These are phyloP conservation scores for Cutaneotrichosporon sp. DNA, from an alignment of 1,284 basidiomycete species.

Conservation along the genomic window DNA sequence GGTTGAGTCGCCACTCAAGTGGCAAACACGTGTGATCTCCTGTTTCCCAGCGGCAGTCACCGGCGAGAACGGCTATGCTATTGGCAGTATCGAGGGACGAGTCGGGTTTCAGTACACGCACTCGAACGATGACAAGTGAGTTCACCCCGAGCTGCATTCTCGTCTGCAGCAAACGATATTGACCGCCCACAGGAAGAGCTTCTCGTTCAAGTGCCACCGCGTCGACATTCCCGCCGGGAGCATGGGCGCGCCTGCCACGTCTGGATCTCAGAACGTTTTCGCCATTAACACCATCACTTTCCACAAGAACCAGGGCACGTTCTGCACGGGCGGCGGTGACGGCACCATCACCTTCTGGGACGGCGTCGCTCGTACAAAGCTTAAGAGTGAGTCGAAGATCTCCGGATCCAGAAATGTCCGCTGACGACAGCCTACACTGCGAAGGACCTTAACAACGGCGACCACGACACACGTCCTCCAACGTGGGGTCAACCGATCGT, in stretches of 20 bases:
- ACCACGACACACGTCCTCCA: conserved; percentile 60
- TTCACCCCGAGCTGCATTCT: too few species aligned
- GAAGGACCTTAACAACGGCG: conserved; percentile 62
- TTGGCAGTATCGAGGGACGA: conserved; percentile 91
- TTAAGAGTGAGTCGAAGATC: conserved; percentile 66
- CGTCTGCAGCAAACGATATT: too few species aligned
- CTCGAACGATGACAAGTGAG: conserved; percentile 30
- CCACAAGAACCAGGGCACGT: conserved; percentile 88
- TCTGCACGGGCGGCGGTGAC: conserved; percentile 78
- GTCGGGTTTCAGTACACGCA: conserved; percentile 81
- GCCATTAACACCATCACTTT: conserved; percentile 89
- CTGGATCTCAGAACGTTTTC: conserved; percentile 65
- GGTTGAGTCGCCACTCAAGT: conserved; percentile 76
- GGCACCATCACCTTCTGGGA: conserved; percentile 38
- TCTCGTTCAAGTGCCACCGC: conserved; percentile 95
- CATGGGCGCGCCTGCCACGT: conserved; percentile 31
- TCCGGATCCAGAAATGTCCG: neutral
- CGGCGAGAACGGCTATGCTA: conserved; percentile 70
- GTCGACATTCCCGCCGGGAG: conserved; percentile 54
- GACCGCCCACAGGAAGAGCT: conserved; percentile 82
- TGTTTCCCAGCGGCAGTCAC: conserved; percentile 62
- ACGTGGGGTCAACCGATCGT: conserved; percentile 41
- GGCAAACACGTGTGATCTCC: conserved; percentile 85
- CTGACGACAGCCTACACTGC: conserved; percentile 26
- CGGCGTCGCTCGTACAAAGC: conserved; percentile 66